Base-by-base conservation (phyloP, 139 green algal genomes). In the Zygnema cylindricum region DNA sequence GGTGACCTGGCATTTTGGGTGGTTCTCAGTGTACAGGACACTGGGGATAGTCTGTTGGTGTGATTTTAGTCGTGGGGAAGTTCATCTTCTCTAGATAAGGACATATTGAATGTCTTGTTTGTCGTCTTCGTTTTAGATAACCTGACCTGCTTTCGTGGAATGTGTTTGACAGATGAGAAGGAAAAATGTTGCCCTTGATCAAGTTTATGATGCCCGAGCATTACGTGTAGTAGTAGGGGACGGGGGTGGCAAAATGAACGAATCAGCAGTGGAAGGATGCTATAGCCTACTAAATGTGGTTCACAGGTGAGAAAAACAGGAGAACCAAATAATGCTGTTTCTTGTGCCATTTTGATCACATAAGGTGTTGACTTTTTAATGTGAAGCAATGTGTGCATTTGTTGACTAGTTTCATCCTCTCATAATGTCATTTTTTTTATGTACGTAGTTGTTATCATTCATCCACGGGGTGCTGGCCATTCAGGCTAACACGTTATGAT, bases 211-310 rank as follows among this genome's bases (percentile, higher is more conserved):
- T 73, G 93, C 94, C 0, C 89, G 96, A 0, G 97, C 96, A 1
- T 94, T 98, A 77, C 92, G 97, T 0, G 94, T 99, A 2, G 93
- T 99, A 0, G 95, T 99, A n/a, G 94, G 94, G 54, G 95, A 98
- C 69, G 87, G 90, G 1, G 92, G 89, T n/a, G 95, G 94, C 49
- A 49, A 22, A 23, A 87, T 77, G 36, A 43, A 82, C n/a, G 76
- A 42, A 42, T 77, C 86, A 23, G 94, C 94, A 0, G 87, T 96
- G 40, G 88, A 96, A 36, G 92, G 91, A 30, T 98, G 96, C 91
- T 99, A 98, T 92, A 92, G 90, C 30, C 86, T 98, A 54, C 88
- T 97, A 77, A 63, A 92, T 0, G 86, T 94, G 2, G 95, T 98
- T 43, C 96, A 98, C 81, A 89, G 86, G 86, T 91, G 81, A 7